Evolutionary conservation across 2,329 filamentous ascomycete genomes (phyloP), one percentile per base, ranked within the genome.

Genomic region (Pezicula neosporulosa): DNA sequence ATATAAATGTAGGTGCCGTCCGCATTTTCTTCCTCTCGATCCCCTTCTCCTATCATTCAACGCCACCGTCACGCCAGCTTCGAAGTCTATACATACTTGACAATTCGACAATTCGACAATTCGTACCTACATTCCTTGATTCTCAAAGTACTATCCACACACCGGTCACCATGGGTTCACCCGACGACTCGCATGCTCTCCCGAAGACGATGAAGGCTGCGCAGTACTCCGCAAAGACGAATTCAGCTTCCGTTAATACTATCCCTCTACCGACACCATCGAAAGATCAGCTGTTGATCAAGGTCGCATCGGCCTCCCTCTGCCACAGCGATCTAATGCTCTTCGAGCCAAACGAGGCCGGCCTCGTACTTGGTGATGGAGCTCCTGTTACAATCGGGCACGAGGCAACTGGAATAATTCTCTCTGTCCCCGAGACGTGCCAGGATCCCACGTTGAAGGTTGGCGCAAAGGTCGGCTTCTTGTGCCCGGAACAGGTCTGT

Each of bases 241-340:
- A 69, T 50, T 65, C 67, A 48, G 57, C 71, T 10, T 62, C 69
- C 35, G 67, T 76, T 50, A 75, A 77, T 49, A 63, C 71, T 38
- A 62, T 77, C 27, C 69, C 72, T 8, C 67, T 77, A 33, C 74
- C 75, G 4, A 61, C 63, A 27, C 72, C 73, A 4, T 64, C 64
- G 28, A 65, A 66, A 21, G 70, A 74, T 55, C 64, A 77, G 56
- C 37, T 72, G 19, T 63, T 72, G 15, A 64, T 72, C 19, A 69
- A 70, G 44, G 66, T 72, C 15, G 57, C 57, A 33, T 70, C 63
- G 46, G 70, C 70, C 5, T 71, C 69, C 0, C 62, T 72, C 9
- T 72, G 70, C 56, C 70, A 72, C 53, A 67, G 68, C 2, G 70
- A 72, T 48, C 56, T 71, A 7, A 68, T 68, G 42, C 36, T 42